Conservation (phyloP, 805 yeast genomes). For the Priceomyces carsonii region DNA sequence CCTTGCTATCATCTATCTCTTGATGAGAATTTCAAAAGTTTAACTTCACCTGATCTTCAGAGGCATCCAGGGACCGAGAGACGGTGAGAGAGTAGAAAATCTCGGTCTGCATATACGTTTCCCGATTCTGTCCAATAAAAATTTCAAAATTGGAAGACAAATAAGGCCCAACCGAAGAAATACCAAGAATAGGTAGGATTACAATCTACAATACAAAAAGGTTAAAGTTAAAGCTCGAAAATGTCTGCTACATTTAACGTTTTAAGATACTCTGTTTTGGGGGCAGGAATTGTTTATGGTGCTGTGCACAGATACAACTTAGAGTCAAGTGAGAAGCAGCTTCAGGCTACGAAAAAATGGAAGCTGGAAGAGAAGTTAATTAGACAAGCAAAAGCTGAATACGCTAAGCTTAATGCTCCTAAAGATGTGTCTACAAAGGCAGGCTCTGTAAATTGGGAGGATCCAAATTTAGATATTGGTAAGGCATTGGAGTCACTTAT, state of each 20-base stretch:
- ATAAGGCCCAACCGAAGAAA: conserved; percentile 1
- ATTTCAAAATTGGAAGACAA: conserved; percentile 6
- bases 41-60: neutral
- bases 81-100: no score
- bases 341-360: conserved; percentile 59
- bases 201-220: no score
- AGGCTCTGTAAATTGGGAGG: conserved; percentile 73
- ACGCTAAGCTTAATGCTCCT: conserved; percentile 58
- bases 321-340: conserved; percentile 57
- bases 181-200: no score
- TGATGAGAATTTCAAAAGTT: conserved; percentile 5
- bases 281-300: conserved; percentile 87
- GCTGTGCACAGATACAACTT: conserved; percentile 77
- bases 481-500: conserved; percentile 65
- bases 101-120: conserved; percentile 5
- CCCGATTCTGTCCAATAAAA: conserved; percentile 10
- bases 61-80: no score
- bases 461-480: conserved; percentile 87
- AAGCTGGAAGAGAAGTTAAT: conserved; percentile 72
- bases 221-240: no score
- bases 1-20: conserved; percentile 3
- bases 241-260: conserved; percentile 56
- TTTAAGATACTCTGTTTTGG: conserved; percentile 89
- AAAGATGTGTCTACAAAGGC: conserved; percentile 40
- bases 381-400: conserved; percentile 86